phyloP scores from a whole-genome alignment of 2,329 filamentous ascomycete genomes.

The Hortaea sp. region DNA sequence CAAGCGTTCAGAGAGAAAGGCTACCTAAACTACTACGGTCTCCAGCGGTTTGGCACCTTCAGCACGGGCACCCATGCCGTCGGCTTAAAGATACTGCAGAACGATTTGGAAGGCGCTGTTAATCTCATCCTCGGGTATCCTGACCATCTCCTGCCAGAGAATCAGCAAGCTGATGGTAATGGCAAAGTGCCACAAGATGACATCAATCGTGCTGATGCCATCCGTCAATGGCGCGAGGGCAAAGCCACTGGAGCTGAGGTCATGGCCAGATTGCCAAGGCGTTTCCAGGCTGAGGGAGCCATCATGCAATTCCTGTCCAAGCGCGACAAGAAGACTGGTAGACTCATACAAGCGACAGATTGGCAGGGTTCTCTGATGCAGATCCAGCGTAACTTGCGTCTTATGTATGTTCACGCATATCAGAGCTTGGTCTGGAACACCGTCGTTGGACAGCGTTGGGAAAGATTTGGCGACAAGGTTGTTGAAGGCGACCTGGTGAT shows the following conservation, averaged over 20 bases:
- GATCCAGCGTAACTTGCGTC: slow-evolving; percentile 70
- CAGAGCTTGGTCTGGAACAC: slow-evolving; percentile 93
- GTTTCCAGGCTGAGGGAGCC: slow-evolving; percentile 69
- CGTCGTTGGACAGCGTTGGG: slow-evolving; percentile 71
- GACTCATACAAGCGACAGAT: slow-evolving; percentile 49
- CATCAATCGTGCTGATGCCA: slow-evolving; percentile 64
- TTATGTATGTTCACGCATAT: slow-evolving; percentile 96
- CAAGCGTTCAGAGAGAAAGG: slow-evolving; percentile 60
- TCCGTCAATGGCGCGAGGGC: slow-evolving; percentile 62
- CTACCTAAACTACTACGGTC: slow-evolving; percentile 95
- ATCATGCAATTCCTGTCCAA: slow-evolving; percentile 66
- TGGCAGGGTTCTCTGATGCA: slow-evolving; percentile 69
- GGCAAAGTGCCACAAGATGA: slow-evolving; percentile 60
- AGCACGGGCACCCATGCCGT: slow-evolving; percentile 74
- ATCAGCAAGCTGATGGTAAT: slow-evolving; percentile 28
- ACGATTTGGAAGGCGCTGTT: slow-evolving; percentile 71
- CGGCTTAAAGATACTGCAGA: slow-evolving; percentile 73
- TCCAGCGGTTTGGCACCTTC: slow-evolving; percentile 94
- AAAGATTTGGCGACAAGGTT: slow-evolving; percentile 60
- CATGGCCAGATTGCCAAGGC: slow-evolving; percentile 59
- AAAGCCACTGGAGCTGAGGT: slow-evolving; percentile 45
- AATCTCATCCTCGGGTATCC: slow-evolving; percentile 67
- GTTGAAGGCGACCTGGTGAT: slow-evolving; percentile 80
- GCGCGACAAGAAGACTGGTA: slow-evolving; percentile 33
- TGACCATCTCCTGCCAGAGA: slow-evolving; percentile 48